phyloP scores from a whole-genome alignment of 306 rosid genomes.

The Coriaria nepalensis region DNA sequence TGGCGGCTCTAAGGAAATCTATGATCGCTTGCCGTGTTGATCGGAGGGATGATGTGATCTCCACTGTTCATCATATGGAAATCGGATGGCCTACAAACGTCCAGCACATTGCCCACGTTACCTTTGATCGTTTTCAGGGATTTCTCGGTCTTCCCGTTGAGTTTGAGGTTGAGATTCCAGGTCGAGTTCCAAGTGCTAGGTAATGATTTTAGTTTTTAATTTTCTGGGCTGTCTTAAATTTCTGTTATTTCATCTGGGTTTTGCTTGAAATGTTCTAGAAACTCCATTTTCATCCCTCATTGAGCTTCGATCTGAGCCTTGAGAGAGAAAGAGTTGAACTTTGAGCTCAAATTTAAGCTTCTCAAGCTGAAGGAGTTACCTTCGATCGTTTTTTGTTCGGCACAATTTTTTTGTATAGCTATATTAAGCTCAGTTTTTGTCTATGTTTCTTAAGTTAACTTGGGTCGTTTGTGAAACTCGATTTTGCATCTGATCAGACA shows the following conservation, averaged over 20 bases:
- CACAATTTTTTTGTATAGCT: too few species aligned
- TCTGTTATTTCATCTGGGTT: constrained; percentile 14
- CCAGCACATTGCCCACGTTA: constrained; percentile 70
- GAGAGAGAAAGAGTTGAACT: constrained; percentile 7
- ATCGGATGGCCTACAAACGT: constrained; percentile 94
- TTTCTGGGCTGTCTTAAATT: neutral
- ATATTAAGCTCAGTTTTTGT: too few species aligned
- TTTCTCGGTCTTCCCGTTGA: constrained; percentile 85
- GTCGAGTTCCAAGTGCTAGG: constrained; percentile 97
- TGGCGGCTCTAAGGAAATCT: constrained; percentile 71
- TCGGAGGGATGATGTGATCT: constrained; percentile 49
- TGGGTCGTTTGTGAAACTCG: too few species aligned
- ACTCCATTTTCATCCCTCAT: neutral
- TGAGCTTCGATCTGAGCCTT: neutral
- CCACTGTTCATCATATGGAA: constrained; percentile 57
- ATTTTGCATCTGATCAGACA: too few species aligned
- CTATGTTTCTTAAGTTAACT: too few species aligned
- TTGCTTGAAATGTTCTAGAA: constrained; percentile 8
- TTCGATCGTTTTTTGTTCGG: too few species aligned
- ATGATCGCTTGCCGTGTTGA: constrained; percentile 78
- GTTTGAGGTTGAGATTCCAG: constrained; percentile 70
- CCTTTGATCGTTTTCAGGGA: constrained; percentile 88
- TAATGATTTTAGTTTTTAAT: constrained; percentile 2
- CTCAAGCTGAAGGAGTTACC: too few species aligned
- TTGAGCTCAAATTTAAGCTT: too few species aligned